Percentiles rank a stretch among this genome's conserved stretches.
These are phyloP conservation scores for Proteromonas lacertae DNA, from an alignment of 352 stramenopile species.

Conservation along the genomic window DNA sequence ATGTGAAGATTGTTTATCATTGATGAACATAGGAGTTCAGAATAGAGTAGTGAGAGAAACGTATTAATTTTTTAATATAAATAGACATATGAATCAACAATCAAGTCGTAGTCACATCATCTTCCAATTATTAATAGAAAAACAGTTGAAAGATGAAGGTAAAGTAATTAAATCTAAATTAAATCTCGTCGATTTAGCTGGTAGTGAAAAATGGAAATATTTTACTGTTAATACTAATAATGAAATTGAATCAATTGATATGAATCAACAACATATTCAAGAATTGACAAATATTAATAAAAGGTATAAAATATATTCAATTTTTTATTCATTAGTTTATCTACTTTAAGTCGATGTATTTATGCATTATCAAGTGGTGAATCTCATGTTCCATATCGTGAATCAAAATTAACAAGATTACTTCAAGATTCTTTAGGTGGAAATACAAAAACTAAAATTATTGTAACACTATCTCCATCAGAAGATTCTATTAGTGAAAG, in stretches of 20 bases:
- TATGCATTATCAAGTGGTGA: conserved; percentile 13
- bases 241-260: too few relatives aligned
- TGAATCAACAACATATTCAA: conserved; percentile 30
- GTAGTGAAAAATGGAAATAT: conserved; percentile 56
- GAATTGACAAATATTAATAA: conserved; percentile 57
- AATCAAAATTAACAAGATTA: conserved; percentile 3
- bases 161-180: conserved; percentile 50
- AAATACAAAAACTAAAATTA: conserved; percentile 51
- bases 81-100: conserved; percentile 14
- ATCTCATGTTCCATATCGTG: neutral
- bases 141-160: conserved; percentile 7
- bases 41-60: neutral
- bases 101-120: conserved; percentile 10
- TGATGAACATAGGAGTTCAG: conserved; percentile 6
- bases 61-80: too few relatives aligned
- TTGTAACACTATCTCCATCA: conserved; percentile 37
- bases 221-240: too few relatives aligned
- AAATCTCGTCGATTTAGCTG: conserved; percentile 62
- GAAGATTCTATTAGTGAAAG: conserved; percentile 42
- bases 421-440: conserved; percentile 11
- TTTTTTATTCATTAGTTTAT: too few relatives aligned
- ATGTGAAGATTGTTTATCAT: too few relatives aligned
- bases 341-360: conserved; percentile 38
- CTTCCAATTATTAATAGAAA: conserved; percentile 13
- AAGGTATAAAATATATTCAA: too few relatives aligned